phyloP scores from a whole-genome alignment of 2,329 filamentous ascomycete genomes.

The Escovopsis sp. region DNA sequence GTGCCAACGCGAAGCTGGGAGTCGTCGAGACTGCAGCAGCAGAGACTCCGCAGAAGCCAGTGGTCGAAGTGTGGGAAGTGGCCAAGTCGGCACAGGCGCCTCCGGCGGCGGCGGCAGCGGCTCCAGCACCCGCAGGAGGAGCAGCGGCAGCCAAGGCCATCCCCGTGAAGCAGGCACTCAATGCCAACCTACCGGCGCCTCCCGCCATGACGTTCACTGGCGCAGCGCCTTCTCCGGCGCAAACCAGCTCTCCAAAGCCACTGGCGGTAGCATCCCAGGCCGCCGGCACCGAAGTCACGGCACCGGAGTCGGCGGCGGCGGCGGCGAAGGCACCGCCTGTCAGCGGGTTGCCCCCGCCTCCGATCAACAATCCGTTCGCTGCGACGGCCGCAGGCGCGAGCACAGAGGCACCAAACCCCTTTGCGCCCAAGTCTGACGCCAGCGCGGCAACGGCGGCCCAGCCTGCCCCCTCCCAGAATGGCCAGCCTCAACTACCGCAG shows the following conservation, averaged over 20 bases:
- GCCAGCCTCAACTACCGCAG: conserved; percentile 3
- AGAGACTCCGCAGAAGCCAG: conserved; percentile 74
- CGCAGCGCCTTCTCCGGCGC: conserved; percentile 1
- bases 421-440: conserved; percentile 11
- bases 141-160: conserved; percentile 9
- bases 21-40: conserved; percentile 68
- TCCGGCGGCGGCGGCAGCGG: conserved; percentile 9
- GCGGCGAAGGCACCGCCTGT: conserved; percentile 4
- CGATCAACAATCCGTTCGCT: conserved; percentile 19
- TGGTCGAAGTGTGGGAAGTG: conserved; percentile 74
- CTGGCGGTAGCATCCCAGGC: conserved; percentile 4
- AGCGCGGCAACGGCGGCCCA: neutral
- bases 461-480: conserved; percentile 7
- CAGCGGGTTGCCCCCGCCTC: conserved; percentile 11
- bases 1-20: conserved; percentile 54
- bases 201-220: conserved; percentile 1
- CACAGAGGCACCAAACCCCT: conserved; percentile 14
- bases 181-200: conserved; percentile 7
- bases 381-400: conserved; percentile 8
- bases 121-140: conserved; percentile 5
- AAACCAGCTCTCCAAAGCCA: conserved; percentile 6
- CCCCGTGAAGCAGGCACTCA: conserved; percentile 11
- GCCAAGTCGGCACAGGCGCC: conserved; percentile 41
- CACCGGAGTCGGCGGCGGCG: neutral
- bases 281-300: neutral